Evolutionary conservation across 495 filamentous ascomycete species (phyloP).

Genomic region (Hypoxylon trugodes): DNA sequence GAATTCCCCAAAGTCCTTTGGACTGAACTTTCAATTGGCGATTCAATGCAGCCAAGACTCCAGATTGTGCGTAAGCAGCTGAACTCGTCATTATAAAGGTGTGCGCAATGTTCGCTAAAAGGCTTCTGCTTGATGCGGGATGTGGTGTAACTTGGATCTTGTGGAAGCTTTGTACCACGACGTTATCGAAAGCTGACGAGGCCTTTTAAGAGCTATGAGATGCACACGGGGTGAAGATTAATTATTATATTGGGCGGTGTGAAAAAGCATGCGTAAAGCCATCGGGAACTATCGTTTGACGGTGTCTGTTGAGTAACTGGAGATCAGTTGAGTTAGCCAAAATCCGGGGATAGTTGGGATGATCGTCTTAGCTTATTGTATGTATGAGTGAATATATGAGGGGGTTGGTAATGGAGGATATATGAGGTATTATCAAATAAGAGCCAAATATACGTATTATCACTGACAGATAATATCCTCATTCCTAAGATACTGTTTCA

Average conservation of each 20-base stretch:
- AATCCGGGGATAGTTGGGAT: neutral
- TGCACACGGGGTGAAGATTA: conserved; percentile 6
- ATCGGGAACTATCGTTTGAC: conserved; percentile 11
- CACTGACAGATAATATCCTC: no score
- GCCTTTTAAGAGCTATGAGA: neutral
- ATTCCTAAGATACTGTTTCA: neutral
- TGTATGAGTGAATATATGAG: neutral
- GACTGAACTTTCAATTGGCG: neutral
- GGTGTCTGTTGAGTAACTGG: conserved; percentile 18
- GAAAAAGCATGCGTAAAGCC: neutral
- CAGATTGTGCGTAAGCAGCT: neutral
- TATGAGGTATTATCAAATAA: no score
- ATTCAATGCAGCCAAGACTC: no score
- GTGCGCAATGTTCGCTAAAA: neutral
- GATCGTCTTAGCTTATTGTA: conserved; percentile 15
- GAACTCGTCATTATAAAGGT: neutral
- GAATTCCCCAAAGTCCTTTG: neutral
- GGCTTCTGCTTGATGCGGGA: conserved; percentile 14
- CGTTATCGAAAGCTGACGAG: conserved; percentile 29
- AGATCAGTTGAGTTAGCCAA: neutral
- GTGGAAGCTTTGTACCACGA: conserved; percentile 1
- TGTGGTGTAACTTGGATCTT: conserved; percentile 24
- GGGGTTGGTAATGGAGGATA: no score
- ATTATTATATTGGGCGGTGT: neutral
- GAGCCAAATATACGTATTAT: no score